Percentiles rank a stretch among this genome's conserved stretches.
Conservation (phyloP, 2,329 filamentous ascomycete species). For the Hymenoscyphus scutula region DNA sequence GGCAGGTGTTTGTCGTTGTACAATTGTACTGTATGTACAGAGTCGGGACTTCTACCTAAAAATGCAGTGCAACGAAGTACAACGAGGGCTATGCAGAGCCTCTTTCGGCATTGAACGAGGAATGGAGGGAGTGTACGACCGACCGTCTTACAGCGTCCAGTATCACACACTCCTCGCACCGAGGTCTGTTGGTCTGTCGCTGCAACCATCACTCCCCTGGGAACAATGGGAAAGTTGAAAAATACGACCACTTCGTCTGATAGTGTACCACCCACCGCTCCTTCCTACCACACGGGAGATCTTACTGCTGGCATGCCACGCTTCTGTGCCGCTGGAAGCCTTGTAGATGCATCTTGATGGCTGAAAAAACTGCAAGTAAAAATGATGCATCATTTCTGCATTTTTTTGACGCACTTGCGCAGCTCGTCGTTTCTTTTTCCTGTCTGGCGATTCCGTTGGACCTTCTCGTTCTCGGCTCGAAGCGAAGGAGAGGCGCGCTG, state of each 20-base stretch:
- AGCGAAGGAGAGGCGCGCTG: background rate
- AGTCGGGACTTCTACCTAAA: background rate
- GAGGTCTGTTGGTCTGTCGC: background rate
- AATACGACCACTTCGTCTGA: background rate
- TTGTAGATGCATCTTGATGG: background rate
- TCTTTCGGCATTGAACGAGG: constrained; percentile 1
- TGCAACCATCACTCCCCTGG: background rate
- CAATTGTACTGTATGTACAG: background rate
- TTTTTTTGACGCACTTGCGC: background rate
- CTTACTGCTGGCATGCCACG: constrained; percentile 2
- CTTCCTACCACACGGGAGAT: constrained; percentile 2
- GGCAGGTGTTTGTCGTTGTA: background rate
- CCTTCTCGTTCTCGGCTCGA: background rate
- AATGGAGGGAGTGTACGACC: background rate
- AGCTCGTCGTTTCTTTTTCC: background rate
- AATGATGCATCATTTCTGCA: background rate
- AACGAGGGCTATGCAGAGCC: background rate
- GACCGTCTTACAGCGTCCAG: background rate
- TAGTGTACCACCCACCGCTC: background rate
- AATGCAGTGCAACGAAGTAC: constrained; percentile 1
- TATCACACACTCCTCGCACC: background rate
- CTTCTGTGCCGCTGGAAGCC: background rate
- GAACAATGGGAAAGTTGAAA: background rate
- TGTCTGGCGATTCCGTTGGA: background rate
- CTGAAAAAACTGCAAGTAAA: background rate